A percentile compares a stretch with the other conserved stretches of the same genome.
These are phyloP conservation scores for Brassica hybrid DNA, from an alignment of 441 rosid genomes.

Conservation along the genomic window DNA sequence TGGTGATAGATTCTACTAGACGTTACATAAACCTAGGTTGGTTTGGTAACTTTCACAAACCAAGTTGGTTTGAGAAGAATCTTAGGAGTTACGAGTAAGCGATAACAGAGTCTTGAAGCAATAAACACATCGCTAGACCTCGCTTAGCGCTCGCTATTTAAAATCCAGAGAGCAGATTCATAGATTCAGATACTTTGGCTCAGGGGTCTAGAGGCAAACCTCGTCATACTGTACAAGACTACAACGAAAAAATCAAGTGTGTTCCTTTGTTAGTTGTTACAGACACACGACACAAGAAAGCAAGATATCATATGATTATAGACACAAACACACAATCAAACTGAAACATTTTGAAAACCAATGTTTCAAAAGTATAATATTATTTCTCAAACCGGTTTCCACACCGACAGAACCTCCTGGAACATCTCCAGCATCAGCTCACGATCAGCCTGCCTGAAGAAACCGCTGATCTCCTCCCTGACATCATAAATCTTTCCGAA, in stretches of 20 bases:
- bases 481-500: conserved; percentile 90
- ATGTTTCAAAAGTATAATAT: neutral
- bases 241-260: conserved; percentile 9
- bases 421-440: conserved; percentile 88
- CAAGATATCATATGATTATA: conserved; percentile 13
- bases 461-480: conserved; percentile 71
- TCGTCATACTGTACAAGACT: conserved; percentile 2
- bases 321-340: conserved; percentile 18
- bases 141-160: no score
- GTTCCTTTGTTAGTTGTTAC: conserved; percentile 9
- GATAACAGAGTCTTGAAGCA: no score
- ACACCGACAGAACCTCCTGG: conserved; percentile 78
- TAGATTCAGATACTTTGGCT: no score
- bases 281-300: conserved; percentile 5
- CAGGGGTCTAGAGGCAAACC: neutral
- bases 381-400: conserved; percentile 63
- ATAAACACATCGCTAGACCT: no score
- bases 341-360: neutral
- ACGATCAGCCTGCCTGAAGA: conserved; percentile 81
- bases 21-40: no score
- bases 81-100: no score
- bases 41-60: no score
- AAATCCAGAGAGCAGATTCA: no score
- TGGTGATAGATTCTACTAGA: no score
- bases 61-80: no score